Conservation (phyloP, 139 green algal genomes). For the Yamagishiella unicocca region DNA sequence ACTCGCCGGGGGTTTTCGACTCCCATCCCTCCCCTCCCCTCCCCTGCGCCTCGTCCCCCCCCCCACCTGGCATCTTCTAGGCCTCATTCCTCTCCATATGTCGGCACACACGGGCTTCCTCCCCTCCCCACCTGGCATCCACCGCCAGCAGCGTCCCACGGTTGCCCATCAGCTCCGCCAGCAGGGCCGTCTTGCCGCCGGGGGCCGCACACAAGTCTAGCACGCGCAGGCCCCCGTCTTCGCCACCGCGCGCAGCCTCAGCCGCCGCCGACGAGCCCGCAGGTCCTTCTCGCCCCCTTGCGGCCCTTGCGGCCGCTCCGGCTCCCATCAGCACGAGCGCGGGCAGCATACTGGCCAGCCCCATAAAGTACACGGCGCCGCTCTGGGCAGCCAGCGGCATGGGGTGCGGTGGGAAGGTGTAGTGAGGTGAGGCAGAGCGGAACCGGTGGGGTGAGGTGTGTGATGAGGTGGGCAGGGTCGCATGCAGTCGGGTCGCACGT, state of each 20-base stretch:
- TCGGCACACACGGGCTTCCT: too few species aligned
- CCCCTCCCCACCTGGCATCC: constrained; percentile 4
- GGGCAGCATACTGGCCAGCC: constrained; percentile 45
- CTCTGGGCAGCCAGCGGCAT: neutral
- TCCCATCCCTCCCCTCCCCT: neutral
- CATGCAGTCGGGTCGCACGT: too few species aligned
- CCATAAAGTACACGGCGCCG: constrained; percentile 39
- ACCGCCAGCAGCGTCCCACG: constrained; percentile 17
- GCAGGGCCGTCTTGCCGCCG: constrained; percentile 50
- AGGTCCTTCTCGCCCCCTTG: too few species aligned
- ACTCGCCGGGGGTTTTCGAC: neutral
- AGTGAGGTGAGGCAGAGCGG: neutral
- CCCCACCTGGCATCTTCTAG: neutral
- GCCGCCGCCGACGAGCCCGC: too few species aligned
- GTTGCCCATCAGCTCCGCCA: constrained; percentile 42
- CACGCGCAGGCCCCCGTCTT: constrained; percentile 3
- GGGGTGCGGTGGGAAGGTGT: neutral
- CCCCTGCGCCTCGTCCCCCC: neutral
- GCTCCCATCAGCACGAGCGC: constrained; percentile 31
- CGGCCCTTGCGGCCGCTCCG: too few species aligned
- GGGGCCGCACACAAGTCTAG: constrained; percentile 51
- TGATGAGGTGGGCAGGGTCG: neutral
- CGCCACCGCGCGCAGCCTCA: neutral
- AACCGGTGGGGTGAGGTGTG: too few species aligned
- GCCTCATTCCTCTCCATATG: too few species aligned